Conservation (phyloP, 1,284 basidiomycete species). For the Omphalotus olearius region DNA sequence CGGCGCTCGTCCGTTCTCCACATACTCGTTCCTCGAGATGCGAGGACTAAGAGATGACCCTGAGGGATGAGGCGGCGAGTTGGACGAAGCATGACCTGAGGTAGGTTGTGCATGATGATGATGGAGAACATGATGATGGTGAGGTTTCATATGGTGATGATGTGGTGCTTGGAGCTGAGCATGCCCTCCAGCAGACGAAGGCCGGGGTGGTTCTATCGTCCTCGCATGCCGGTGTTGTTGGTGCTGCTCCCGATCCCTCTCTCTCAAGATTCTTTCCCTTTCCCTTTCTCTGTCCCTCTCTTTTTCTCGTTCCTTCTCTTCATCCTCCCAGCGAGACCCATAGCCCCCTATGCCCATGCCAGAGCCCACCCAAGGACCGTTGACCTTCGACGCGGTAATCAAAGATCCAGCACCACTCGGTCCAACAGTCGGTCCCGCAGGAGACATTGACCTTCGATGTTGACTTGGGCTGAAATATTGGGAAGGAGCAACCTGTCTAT, state of each 20-base stretch:
- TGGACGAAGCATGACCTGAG: background rate
- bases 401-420: slow-evolving; percentile 14
- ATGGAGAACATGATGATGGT: slow-evolving; percentile 20
- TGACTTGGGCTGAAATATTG: background rate
- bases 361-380: slow-evolving; percentile 24
- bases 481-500: slow-evolving; percentile 6
- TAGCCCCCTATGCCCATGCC: slow-evolving; percentile 24
- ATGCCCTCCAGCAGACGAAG: slow-evolving; percentile 2
- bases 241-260: slow-evolving; percentile 1
- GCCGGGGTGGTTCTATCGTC: background rate
- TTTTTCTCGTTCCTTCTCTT: slow-evolving; percentile 12
- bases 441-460: slow-evolving; percentile 8
- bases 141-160: slow-evolving; percentile 18
- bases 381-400: slow-evolving; percentile 13
- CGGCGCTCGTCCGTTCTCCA: slow-evolving; percentile 1
- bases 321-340: slow-evolving; percentile 15
- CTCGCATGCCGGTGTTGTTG: slow-evolving; percentile 6
- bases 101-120: slow-evolving; percentile 14
- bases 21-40: slow-evolving; percentile 6
- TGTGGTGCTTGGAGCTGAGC: slow-evolving; percentile 14
- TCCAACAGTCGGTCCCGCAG: slow-evolving; percentile 10
- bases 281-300: slow-evolving; percentile 14
- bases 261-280: background rate
- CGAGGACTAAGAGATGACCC: slow-evolving; percentile 15
- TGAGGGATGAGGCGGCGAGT: slow-evolving; percentile 2